Evolutionary conservation across 345 rosid species (phyloP).

Genomic region (Psidium guajava): DNA sequence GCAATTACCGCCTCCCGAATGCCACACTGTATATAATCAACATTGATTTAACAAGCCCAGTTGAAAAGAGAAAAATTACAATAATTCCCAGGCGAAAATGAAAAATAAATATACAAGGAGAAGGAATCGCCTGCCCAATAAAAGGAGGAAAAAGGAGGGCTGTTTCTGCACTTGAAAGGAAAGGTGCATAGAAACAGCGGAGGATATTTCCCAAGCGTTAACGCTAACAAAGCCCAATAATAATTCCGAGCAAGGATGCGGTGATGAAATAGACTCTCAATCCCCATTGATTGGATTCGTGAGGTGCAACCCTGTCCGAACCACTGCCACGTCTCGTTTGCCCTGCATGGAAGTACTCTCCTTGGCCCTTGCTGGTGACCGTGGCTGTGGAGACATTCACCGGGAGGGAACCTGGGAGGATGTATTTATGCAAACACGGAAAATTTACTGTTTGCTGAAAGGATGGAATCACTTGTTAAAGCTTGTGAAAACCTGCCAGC

Average conservation of each 20-base stretch:
- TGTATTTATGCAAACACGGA: background rate
- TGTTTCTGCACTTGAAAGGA: background rate
- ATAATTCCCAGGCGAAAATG: background rate
- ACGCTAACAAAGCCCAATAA: background rate
- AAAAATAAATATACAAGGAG: background rate
- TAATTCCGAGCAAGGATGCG: background rate
- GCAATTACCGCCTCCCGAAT: background rate
- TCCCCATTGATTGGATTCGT: conserved; percentile 2
- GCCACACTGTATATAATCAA: background rate
- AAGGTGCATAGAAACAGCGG: background rate
- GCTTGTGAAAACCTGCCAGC: background rate
- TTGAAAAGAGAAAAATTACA: background rate
- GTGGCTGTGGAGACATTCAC: conserved; percentile 69
- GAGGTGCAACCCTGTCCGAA: conserved; percentile 9
- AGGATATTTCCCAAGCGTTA: background rate
- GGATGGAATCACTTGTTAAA: background rate
- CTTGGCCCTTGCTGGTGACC: conserved; percentile 36
- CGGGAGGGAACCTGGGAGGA: conserved; percentile 47
- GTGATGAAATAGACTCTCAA: conserved; percentile 7
- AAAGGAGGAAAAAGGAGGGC: background rate
- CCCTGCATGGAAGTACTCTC: conserved; percentile 57
- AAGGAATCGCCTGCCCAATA: background rate
- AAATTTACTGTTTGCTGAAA: background rate
- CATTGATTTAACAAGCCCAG: background rate
- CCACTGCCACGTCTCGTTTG: conserved; percentile 21